A percentile compares a stretch with the other conserved stretches of the same genome.
These are phyloP conservation scores for Babesia bovis DNA, from an alignment of 169 alveolate species.

Conservation along the genomic window DNA sequence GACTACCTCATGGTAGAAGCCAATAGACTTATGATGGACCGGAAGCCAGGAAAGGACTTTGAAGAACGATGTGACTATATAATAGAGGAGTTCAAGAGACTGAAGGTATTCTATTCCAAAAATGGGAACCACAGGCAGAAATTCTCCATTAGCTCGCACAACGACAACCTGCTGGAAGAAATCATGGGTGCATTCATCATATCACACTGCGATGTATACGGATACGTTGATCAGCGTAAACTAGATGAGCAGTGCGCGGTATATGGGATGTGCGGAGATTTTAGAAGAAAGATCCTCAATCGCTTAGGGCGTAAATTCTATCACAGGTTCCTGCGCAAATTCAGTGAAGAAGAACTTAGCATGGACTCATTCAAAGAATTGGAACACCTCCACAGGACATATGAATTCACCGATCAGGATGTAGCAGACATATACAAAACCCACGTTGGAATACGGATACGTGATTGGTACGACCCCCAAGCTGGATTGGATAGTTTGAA, in stretches of 20 bases:
- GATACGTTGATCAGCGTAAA: conserved; percentile 37
- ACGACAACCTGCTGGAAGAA: not conserved
- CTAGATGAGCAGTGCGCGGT: conserved; percentile 34
- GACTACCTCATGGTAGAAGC: conserved; percentile 37
- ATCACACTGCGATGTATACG: conserved; percentile 22
- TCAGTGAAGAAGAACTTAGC: conserved; percentile 20
- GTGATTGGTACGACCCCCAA: conserved; percentile 44
- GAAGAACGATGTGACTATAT: conserved; percentile 16
- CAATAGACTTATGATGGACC: conserved; percentile 25
- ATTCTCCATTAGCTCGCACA: conserved; percentile 22
- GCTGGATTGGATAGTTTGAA: conserved; percentile 37
- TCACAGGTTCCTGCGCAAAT: conserved; percentile 32
- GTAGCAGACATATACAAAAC: conserved; percentile 9
- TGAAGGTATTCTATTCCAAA: not conserved
- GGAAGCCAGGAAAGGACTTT: conserved; percentile 25
- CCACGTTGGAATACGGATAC: conserved; percentile 16
- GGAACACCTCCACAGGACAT: conserved; percentile 41
- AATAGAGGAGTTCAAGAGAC: conserved; percentile 25
- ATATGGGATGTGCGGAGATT: conserved; percentile 14
- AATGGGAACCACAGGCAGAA: conserved; percentile 2
- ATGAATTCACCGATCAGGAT: conserved; percentile 23
- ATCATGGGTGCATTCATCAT: conserved; percentile 40
- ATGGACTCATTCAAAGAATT: conserved; percentile 38
- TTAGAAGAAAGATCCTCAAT: conserved; percentile 33
- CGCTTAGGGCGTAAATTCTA: conserved; percentile 39